Evolutionary conservation across 495 filamentous ascomycete genomes (phyloP).

Genomic region (Articulospora tetracladia): DNA sequence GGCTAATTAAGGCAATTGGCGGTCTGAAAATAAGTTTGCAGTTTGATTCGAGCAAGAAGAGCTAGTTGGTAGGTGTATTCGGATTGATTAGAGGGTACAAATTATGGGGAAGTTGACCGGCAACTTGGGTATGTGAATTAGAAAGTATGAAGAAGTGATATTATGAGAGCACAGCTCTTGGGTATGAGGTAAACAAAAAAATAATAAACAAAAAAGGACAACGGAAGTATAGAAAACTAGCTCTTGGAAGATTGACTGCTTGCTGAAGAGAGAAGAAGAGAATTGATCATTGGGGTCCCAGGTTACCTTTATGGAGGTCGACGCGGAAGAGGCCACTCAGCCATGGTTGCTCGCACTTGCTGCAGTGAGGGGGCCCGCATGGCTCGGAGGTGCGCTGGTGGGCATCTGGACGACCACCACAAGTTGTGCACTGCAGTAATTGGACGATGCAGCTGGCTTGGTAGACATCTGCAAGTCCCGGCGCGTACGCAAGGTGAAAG

Average conservation of each 20-base stretch:
- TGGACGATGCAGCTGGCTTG: constrained; percentile 11
- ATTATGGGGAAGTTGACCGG: constrained; percentile 45
- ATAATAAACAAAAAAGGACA: constrained; percentile 21
- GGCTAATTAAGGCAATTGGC: constrained; percentile 36
- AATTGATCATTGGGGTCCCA: constrained; percentile 23
- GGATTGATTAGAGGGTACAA: constrained; percentile 28
- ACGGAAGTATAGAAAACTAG: constrained; percentile 40
- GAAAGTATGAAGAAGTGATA: constrained; percentile 22
- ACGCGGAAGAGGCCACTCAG: constrained; percentile 7
- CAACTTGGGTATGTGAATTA: constrained; percentile 37
- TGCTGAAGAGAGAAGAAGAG: constrained; percentile 56
- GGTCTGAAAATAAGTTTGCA: constrained; percentile 12
- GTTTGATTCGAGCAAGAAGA: constrained; percentile 30
- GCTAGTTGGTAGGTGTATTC: constrained; percentile 17
- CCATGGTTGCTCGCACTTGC: not conserved
- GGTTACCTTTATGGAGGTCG: constrained; percentile 23
- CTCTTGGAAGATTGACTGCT: constrained; percentile 65
- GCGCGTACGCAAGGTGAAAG: constrained; percentile 20
- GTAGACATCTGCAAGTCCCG: constrained; percentile 19
- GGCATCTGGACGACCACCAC: not conserved
- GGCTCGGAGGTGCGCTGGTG: not conserved
- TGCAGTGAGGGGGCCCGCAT: no score
- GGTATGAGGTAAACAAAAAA: constrained; percentile 20
- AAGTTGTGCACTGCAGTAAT: not conserved
- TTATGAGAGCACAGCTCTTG: constrained; percentile 55